These are phyloP conservation scores for Phytophthora foliorum DNA, from an alignment of 352 stramenopile species.

Conservation along the genomic window DNA sequence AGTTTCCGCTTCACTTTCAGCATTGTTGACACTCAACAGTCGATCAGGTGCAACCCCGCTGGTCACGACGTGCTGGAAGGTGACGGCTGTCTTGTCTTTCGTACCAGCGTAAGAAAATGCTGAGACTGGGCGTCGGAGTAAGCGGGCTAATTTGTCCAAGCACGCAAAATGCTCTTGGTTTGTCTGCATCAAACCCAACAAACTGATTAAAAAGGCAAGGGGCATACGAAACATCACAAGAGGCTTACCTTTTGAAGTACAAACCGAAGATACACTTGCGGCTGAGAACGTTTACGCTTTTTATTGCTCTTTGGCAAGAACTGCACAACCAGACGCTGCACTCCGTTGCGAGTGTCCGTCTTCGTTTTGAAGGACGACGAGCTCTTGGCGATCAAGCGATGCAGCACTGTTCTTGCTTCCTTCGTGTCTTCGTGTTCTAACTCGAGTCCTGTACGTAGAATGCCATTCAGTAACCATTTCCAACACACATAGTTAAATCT, in stretches of 20 bases:
- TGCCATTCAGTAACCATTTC: conserved; percentile 1
- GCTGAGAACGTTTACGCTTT: conserved; percentile 76
- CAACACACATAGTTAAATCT: not conserved
- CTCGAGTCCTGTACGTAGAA: conserved; percentile 44
- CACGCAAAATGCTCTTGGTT: conserved; percentile 82
- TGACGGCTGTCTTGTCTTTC: conserved; percentile 83
- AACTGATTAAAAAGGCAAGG: not conserved
- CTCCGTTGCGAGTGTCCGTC: conserved; percentile 56
- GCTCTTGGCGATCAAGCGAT: conserved; percentile 70
- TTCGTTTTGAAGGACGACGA: conserved; percentile 73
- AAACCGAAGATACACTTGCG: conserved; percentile 65
- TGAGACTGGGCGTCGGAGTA: conserved; percentile 54
- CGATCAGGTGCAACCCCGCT: conserved; percentile 51
- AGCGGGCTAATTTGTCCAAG: conserved; percentile 64
- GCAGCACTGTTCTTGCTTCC: conserved; percentile 62
- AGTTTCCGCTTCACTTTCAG: conserved; percentile 7
- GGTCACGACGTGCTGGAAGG: conserved; percentile 71
- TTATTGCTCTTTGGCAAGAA: conserved; percentile 73
- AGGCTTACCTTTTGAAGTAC: conserved; percentile 71
- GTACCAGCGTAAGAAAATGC: conserved; percentile 75
- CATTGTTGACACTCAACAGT: conserved; percentile 53
- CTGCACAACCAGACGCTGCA: conserved; percentile 61
- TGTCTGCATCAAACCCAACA: conserved; percentile 37
- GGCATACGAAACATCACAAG: not conserved
- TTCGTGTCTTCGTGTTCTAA: conserved; percentile 73